A percentile compares a stretch with the other conserved stretches of the same genome.
phyloP scores from a whole-genome alignment of 306 rosid genomes.

The Trifolium fragiferum region DNA sequence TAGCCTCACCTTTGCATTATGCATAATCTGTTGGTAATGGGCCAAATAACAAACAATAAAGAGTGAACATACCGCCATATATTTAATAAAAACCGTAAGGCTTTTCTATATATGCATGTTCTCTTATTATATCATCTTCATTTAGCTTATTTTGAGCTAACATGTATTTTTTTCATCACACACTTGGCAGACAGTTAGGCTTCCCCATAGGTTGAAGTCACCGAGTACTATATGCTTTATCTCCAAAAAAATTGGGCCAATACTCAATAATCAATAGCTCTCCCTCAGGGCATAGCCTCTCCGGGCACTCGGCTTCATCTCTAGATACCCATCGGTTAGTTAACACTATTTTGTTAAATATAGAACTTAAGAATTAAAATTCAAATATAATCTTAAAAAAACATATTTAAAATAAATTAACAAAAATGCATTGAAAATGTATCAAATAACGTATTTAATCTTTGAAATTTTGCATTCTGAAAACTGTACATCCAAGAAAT shows the following conservation, averaged over 20 bases:
- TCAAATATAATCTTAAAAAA: conserved; percentile 1
- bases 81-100: neutral
- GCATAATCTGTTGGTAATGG: neutral
- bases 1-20: neutral
- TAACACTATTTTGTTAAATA: neutral
- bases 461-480: neutral
- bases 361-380: neutral
- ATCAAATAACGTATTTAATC: conserved; percentile 3
- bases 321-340: conserved; percentile 7
- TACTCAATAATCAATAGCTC: neutral
- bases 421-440: neutral
- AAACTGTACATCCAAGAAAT: conserved; percentile 38
- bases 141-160: conserved; percentile 4
- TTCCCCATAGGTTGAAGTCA: neutral
- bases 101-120: conserved; percentile 4
- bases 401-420: neutral
- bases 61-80: neutral
- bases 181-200: neutral
- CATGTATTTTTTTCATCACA: neutral
- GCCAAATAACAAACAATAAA: neutral
- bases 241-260: neutral
- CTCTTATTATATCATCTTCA: conserved; percentile 1
- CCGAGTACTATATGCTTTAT: conserved; percentile 2
- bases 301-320: neutral
- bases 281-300: neutral